Base-by-base conservation (phyloP, 225 moss, liverwort and hornwort species). In the Takakia lepidozioides region DNA sequence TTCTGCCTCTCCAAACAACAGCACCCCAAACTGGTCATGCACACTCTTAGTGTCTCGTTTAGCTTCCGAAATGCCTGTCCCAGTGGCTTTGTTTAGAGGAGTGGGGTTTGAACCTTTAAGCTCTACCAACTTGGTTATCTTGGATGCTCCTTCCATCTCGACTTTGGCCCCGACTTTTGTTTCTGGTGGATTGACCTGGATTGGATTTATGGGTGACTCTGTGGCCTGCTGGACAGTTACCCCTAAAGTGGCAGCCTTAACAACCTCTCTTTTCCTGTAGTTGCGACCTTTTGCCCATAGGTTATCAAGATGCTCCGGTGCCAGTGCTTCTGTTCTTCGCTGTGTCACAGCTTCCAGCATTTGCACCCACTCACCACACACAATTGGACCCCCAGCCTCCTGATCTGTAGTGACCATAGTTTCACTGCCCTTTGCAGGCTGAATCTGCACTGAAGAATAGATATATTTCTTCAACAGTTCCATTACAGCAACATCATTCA, bases 241-340 rank as follows among this genome's bases (percentile, higher is more conserved):
- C 29, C 48, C 51, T 29, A 41, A 55, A 57, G 54, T 49, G 36
- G 65, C 72, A 38, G 52, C 60, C 50, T 85, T 88, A 43, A 59
- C 56, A 35, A 29, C 58, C 13, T 80, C 76, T 42, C 74, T 74
- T 58, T 85, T 80, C 52, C 81, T 92, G 57, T 92, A 92, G 44
- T 88, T 83, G 49, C 92, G 74, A 0, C 92, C 92, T 64, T 92
- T 92, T 2, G 92, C 66, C 92, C 92, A 92, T 17, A 92, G 61
- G 61, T 92, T 92, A 42, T 92, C 92, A 13, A 92, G 61, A 62
- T 92, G 92, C 75, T 92, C 92, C 9, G 92, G 85, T 17, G 87
- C 77, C 25, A 92, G 68, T 43, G 85, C 88, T 62, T 75, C 57
- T 9, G 78, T 83, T 70, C 79, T 77, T 43, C 82, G 80, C 68